These are phyloP conservation scores for Auriculariales sp. DNA, from an alignment of 768 basidiomycete species.

Conservation along the genomic window DNA sequence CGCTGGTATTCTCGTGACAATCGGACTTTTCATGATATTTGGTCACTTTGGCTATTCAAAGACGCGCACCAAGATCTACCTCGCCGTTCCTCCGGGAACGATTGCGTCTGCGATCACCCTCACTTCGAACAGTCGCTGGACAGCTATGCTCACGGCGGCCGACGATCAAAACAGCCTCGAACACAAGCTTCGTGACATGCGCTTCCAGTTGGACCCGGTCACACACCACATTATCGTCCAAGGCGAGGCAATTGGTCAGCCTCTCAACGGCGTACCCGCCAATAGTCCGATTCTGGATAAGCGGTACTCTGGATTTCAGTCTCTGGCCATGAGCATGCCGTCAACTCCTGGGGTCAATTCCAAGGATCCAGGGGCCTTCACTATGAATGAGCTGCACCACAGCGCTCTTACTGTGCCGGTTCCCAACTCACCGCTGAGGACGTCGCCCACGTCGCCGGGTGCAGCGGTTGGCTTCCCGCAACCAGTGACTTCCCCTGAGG, in stretches of 20 bases:
- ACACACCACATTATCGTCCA: conserved; percentile 1
- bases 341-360: not conserved
- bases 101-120: conserved; percentile 43
- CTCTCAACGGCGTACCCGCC: not conserved
- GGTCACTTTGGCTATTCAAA: conserved; percentile 33
- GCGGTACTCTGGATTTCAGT: not conserved
- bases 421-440: too few species aligned
- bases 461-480: too few species aligned
- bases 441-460: too few species aligned
- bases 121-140: conserved; percentile 47
- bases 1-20: conserved; percentile 29
- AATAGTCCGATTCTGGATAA: not conserved
- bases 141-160: conserved; percentile 43
- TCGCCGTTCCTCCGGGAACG: conserved; percentile 42
- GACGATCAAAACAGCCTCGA: conserved; percentile 32
- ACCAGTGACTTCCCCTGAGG: too few species aligned
- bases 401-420: too few species aligned
- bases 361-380: not conserved
- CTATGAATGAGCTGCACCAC: too few species aligned
- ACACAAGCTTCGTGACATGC: conserved; percentile 33
- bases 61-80: conserved; percentile 31
- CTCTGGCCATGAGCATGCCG: not conserved
- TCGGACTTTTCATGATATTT: conserved; percentile 32
- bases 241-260: not conserved
- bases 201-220: conserved; percentile 34